Evolutionary conservation across 1,284 basidiomycete species (phyloP).

Genomic region (Schizophyllum amplum): DNA sequence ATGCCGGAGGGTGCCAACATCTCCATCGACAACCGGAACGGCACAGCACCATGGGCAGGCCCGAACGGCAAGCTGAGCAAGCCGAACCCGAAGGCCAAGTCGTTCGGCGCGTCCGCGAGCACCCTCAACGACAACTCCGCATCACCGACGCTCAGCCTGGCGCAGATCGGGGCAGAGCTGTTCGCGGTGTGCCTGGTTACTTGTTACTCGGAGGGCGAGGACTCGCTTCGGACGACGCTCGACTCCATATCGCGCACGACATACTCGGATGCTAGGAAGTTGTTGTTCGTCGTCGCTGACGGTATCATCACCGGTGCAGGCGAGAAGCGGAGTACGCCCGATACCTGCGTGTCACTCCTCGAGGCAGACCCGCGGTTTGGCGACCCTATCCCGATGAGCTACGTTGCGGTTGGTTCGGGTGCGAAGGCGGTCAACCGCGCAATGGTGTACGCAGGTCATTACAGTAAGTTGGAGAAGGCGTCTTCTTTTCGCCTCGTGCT

Average conservation of each 20-base stretch:
- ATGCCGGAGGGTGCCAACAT: slow-evolving; percentile 93
- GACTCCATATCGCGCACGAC: slow-evolving; percentile 88
- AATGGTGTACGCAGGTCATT: slow-evolving; percentile 99
- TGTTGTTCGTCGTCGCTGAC: slow-evolving; percentile 93
- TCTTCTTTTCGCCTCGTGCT: slow-evolving; percentile 6
- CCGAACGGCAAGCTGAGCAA: slow-evolving; percentile 42
- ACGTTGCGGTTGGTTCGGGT: slow-evolving; percentile 85
- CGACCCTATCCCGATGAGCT: slow-evolving; percentile 94
- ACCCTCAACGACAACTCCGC: slow-evolving; percentile 42
- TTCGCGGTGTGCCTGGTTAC: slow-evolving; percentile 95
- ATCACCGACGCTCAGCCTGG: slow-evolving; percentile 68
- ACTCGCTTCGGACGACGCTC: slow-evolving; percentile 84
- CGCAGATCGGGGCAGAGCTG: slow-evolving; percentile 88
- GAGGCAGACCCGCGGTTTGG: slow-evolving; percentile 95
- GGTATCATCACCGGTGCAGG: slow-evolving; percentile 99
- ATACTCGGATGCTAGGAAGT: slow-evolving; percentile 88
- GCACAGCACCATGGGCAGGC: slow-evolving; percentile 90
- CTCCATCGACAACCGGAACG: slow-evolving; percentile 79
- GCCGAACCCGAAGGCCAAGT: slow-evolving; percentile 9
- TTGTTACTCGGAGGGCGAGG: slow-evolving; percentile 96
- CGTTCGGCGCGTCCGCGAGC: slow-evolving; percentile 34
- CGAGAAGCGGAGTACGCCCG: slow-evolving; percentile 91
- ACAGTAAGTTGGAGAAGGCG: slow-evolving; percentile 64
- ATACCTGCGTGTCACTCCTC: slow-evolving; percentile 89
- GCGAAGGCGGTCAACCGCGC: slow-evolving; percentile 89